Conservation (phyloP, 2,329 filamentous ascomycete genomes). For the Plectosphaerella plurivora region DNA sequence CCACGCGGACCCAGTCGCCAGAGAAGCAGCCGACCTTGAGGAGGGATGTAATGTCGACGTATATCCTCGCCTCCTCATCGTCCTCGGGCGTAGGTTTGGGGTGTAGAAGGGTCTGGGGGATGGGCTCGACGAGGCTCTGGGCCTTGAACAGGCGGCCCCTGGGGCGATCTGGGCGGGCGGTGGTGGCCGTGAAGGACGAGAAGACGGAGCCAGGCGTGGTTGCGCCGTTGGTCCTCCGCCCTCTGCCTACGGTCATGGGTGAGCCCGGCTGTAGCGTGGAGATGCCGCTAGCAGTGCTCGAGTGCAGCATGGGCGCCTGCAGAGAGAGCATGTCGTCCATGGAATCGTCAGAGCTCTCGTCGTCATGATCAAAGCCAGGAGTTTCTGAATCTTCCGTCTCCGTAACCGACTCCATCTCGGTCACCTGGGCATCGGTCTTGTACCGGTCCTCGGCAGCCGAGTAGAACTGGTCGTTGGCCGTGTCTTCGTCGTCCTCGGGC, state of each 20-base stretch:
- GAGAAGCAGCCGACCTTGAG: constrained; percentile 94
- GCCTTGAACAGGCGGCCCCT: constrained; percentile 80
- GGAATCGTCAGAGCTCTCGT: constrained; percentile 80
- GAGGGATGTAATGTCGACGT: constrained; percentile 81
- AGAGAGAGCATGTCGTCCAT: constrained; percentile 92
- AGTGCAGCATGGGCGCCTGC: constrained; percentile 70
- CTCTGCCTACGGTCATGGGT: constrained; percentile 67
- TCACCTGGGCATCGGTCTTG: constrained; percentile 53
- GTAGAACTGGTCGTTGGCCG: constrained; percentile 85
- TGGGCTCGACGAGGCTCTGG: constrained; percentile 66
- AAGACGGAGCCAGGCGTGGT: constrained; percentile 84
- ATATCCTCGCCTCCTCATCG: constrained; percentile 85
- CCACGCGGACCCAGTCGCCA: constrained; percentile 90
- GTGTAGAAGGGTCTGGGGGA: constrained; percentile 76
- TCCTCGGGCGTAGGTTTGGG: constrained; percentile 74
- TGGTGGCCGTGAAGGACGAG: constrained; percentile 82
- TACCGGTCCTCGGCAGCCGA: constrained; percentile 81
- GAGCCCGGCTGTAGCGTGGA: constrained; percentile 79
- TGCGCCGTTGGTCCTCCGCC: constrained; percentile 63
- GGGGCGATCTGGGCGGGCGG: constrained; percentile 67
- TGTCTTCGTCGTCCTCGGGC: constrained; percentile 67
- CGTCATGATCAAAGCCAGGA: constrained; percentile 63
- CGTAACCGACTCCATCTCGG: constrained; percentile 53
- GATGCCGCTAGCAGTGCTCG: constrained; percentile 73
- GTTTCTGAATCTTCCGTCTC: constrained; percentile 59